Conservation (phyloP, 164 flowering plant genomes). For the Vitis riparia region DNA sequence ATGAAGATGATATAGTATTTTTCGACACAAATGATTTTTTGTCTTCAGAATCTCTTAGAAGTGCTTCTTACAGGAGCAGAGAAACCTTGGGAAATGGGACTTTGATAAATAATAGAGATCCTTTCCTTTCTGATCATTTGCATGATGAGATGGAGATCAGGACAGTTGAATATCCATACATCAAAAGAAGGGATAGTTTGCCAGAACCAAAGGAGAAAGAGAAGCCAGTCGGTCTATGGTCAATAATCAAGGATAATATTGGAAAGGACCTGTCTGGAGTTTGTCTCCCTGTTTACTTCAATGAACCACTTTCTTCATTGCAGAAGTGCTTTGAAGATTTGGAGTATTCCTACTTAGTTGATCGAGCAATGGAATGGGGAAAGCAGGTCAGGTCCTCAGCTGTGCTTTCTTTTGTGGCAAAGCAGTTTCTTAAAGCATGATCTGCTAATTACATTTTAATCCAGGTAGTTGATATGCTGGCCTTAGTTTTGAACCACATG, state of each 20-base stretch:
- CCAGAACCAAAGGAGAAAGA: conserved; percentile 99
- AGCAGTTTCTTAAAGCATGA: conserved; percentile 30
- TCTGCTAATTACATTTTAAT: conserved; percentile 24
- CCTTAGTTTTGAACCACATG: neutral
- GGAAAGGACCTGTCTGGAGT: conserved; percentile 98
- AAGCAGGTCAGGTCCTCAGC: conserved; percentile 74
- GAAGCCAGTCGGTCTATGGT: conserved; percentile 95
- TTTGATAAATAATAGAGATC: conserved; percentile 44
- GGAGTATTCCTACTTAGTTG: conserved; percentile 93
- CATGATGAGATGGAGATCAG: conserved; percentile 53
- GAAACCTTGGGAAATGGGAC: conserved; percentile 48
- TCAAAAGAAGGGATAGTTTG: conserved; percentile 79
- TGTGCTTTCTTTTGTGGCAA: conserved; percentile 31
- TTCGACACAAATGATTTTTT: conserved; percentile 87
- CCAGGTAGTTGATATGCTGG: conserved; percentile 24
- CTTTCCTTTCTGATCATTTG: conserved; percentile 47
- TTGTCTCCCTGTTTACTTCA: conserved; percentile 97
- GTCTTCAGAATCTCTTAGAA: conserved; percentile 76
- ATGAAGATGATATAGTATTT: conserved; percentile 81
- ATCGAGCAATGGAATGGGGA: conserved; percentile 92
- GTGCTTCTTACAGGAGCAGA: conserved; percentile 79
- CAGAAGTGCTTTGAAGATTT: conserved; percentile 99
- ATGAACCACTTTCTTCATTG: conserved; percentile 95
- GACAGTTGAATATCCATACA: conserved; percentile 61
- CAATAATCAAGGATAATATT: conserved; percentile 95